Evolutionary conservation across 2,329 filamentous ascomycete genomes (phyloP), one percentile per base, ranked within the genome.

Genomic region (Calonectria multiphialidica): DNA sequence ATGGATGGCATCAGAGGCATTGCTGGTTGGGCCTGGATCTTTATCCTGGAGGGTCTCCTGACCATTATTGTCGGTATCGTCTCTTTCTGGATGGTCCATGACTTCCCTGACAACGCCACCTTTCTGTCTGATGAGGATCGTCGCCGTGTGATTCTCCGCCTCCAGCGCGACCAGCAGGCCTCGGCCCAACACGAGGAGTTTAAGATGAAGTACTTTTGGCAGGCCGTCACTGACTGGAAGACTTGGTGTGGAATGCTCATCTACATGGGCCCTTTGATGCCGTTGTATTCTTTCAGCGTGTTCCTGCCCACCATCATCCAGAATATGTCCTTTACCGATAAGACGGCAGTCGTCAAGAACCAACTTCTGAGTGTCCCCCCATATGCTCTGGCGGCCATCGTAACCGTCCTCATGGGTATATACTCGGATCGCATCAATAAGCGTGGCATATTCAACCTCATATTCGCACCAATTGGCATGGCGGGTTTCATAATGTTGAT

Each of bases 261-360:
- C 71, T 97, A 95, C 81, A 95, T 95, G 91, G 94, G 94, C 1
- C 88, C 88, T 45, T 90, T 94, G 75, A 93, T 92, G 80, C 89
- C 93, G 0, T 86, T 96, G 5, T 96, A 95, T 80, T 91, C 92
- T 3, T 95, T 95, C 83, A 92, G 90, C 2, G 87, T 96, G 5
- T 96, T 98, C 84, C 84, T 96, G 2, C 95, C 95, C 0, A 93
- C 92, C 21, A 97, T 97, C 79, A 93, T 98, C 75, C 86, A 87
- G 55, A 83, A 83, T 70, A 84, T 88, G 79, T 84, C 84, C 67
- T 87, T 85, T 55, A 84, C 82, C 18, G 80, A 75, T 40, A 78
- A 79, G 62, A 76, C 81, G 47, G 74, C 78, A 7, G 75, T 84
- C 57, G 78, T 84, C 62, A 81, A 79, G 66, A 85, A 84, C 44